Evolutionary conservation across 2,329 filamentous ascomycete genomes (phyloP), one percentile per base, ranked within the genome.

Genomic region (Aspergillus floridensis): DNA sequence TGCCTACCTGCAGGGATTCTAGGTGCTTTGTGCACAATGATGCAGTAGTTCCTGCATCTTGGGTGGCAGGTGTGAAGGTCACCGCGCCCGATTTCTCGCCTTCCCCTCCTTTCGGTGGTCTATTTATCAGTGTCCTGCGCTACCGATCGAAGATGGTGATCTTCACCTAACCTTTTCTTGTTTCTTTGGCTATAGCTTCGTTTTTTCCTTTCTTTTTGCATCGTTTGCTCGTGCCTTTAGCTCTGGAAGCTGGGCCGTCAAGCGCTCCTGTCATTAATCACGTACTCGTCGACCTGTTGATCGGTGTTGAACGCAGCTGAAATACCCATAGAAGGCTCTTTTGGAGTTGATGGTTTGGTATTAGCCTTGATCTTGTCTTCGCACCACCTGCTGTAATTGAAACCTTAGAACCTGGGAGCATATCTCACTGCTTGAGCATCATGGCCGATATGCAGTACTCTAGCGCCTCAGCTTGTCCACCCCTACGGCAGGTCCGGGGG

Each of bases 401-500:
- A 73, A 59, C 49, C 58, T 55, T 59, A 65, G 55, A 21, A 29
- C 52, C 61, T 53, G 49, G 62, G 57, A 35, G 10, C 19, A 29
- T 46, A 10, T 10, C 22, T 16, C 24, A 47, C 22, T 31, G 12
- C 38, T 52, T 46, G 24, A 26, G 56, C 68, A 76, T 65, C 53
- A 83, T 83, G 81, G 72, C 77, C 66, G 75, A 75, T 67, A 75
- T 76, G 73, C 72, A 75, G 69, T 79, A 82, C 69, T 80, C 79
- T 62, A 74, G 78, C 61, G 77, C 77, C 68, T 78, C 77, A 56
- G 86, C 84, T 77, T 78, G 73, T 70, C 78, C 82, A 59, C 79
- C 78, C 52, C 68, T 80, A 77, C 81, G 81, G 83, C 85, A 82
- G 84, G 84, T 73, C 77, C 81, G 80, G 70, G 81, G 79, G 69